A percentile compares a stretch with the other conserved stretches of the same genome.
Conservation (phyloP, 208 protist species). For the Leishmania tropica region DNA sequence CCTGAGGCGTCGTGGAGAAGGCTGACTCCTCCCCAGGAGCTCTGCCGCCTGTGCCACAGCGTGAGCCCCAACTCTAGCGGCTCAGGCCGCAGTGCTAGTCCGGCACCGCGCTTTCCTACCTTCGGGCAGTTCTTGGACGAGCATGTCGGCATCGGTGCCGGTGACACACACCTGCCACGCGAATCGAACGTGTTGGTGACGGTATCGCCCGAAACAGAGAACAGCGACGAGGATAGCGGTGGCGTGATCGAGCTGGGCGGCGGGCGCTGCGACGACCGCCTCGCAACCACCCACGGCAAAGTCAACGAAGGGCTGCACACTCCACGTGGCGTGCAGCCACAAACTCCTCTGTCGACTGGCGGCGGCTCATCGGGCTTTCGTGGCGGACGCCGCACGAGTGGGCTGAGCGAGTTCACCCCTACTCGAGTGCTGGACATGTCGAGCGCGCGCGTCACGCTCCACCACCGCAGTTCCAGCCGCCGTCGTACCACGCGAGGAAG, state of each 20-base stretch:
- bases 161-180: conserved; percentile 20
- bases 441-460: conserved; percentile 23
- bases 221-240: conserved; percentile 2
- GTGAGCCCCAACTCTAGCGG: conserved; percentile 24
- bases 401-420: conserved; percentile 23
- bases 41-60: conserved; percentile 13
- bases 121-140: conserved; percentile 81
- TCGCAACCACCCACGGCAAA: conserved; percentile 4
- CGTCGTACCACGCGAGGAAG: conserved; percentile 26
- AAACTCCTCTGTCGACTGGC: conserved; percentile 14
- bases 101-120: conserved; percentile 80
- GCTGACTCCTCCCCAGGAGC: not conserved
- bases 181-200: conserved; percentile 38
- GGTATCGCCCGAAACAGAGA: conserved; percentile 42
- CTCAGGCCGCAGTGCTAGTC: conserved; percentile 49
- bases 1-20: conserved; percentile 2
- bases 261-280: conserved; percentile 16
- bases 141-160: conserved; percentile 30
- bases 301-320: conserved; percentile 9
- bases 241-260: conserved; percentile 25
- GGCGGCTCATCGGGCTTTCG: conserved; percentile 11
- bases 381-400: conserved; percentile 17
- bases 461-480: conserved; percentile 13
- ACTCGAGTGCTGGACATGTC: conserved; percentile 32
- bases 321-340: conserved; percentile 16